phyloP scores from a whole-genome alignment of 2,329 filamentous ascomycete species.

The Ilyonectria mors-panacis region DNA sequence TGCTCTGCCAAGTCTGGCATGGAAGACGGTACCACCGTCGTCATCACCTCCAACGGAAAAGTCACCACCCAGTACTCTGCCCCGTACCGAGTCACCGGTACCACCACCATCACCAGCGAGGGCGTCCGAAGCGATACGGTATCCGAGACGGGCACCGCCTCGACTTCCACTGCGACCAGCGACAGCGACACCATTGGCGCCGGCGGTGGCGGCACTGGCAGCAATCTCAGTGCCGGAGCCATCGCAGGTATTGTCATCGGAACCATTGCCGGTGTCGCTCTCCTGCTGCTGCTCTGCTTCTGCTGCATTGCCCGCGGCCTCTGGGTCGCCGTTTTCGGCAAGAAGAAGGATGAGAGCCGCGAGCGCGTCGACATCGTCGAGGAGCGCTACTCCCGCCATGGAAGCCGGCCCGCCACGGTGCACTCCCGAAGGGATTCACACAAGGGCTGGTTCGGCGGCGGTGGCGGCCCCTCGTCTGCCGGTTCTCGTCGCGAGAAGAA shows the following conservation, averaged over 20 bases:
- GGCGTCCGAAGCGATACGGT: conserved; percentile 63
- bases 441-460: conserved; percentile 70
- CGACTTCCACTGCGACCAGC: conserved; percentile 67
- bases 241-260: conserved; percentile 88
- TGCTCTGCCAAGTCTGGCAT: conserved; percentile 70
- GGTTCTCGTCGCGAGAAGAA: conserved; percentile 61
- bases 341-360: conserved; percentile 66
- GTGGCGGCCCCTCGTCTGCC: conserved; percentile 60
- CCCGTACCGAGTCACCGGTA: conserved; percentile 67
- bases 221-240: conserved; percentile 76
- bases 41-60: conserved; percentile 62
- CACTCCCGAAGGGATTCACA: conserved; percentile 67
- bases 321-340: conserved; percentile 75
- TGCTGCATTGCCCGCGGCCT: conserved; percentile 78
- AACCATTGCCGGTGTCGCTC: conserved; percentile 74
- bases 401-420: conserved; percentile 57
- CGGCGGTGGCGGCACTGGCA: conserved; percentile 57
- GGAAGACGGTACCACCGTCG: conserved; percentile 58
- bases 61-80: conserved; percentile 70
- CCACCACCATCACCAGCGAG: conserved; percentile 68
- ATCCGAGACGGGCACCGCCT: conserved; percentile 66
- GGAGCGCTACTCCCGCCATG: conserved; percentile 71
- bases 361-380: conserved; percentile 74
- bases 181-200: conserved; percentile 59
- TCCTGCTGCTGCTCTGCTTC: conserved; percentile 80